A percentile compares a stretch with the other conserved stretches of the same genome.
These are phyloP conservation scores for Penicillium crystallinum DNA, from an alignment of 495 filamentous ascomycete genomes.

Conservation along the genomic window DNA sequence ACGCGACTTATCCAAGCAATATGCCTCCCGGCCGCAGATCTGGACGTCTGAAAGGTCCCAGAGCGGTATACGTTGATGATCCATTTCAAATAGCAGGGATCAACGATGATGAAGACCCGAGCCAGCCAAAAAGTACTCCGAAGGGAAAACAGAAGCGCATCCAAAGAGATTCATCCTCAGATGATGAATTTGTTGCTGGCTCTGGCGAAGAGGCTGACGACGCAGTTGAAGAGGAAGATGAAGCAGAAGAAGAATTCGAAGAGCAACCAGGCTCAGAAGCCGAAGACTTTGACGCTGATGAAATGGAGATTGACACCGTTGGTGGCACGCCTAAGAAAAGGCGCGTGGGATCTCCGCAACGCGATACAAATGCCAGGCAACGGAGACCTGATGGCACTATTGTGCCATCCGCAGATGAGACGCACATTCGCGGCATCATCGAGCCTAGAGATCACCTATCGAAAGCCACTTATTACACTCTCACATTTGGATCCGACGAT, in stretches of 20 bases:
- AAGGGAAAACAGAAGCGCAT: conserved; percentile 18
- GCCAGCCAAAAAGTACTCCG: neutral
- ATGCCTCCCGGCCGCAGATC: conserved; percentile 38
- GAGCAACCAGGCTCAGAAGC: conserved; percentile 10
- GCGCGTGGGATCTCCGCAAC: neutral
- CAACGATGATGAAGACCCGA: conserved; percentile 26
- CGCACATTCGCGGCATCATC: conserved; percentile 33
- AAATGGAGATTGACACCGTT: conserved; percentile 11
- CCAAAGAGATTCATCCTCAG: conserved; percentile 19
- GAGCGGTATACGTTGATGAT: conserved; percentile 34
- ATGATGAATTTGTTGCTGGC: conserved; percentile 26
- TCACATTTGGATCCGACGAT: conserved; percentile 42
- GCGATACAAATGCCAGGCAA: conserved; percentile 10
- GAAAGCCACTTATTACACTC: conserved; percentile 31
- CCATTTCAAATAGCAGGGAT: conserved; percentile 30
- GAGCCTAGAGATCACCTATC: conserved; percentile 37
- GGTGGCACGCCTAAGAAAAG: conserved; percentile 1
- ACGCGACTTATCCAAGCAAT: neutral
- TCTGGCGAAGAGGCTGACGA: conserved; percentile 24
- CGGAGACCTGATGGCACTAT: conserved; percentile 18
- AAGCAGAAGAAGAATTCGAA: conserved; percentile 16
- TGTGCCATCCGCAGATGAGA: conserved; percentile 18
- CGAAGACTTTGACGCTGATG: conserved; percentile 10
- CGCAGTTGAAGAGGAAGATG: conserved; percentile 13
- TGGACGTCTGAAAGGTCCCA: conserved; percentile 27